Conservation (phyloP, 306 rosid genomes). For the Sesbania bispinosa region DNA sequence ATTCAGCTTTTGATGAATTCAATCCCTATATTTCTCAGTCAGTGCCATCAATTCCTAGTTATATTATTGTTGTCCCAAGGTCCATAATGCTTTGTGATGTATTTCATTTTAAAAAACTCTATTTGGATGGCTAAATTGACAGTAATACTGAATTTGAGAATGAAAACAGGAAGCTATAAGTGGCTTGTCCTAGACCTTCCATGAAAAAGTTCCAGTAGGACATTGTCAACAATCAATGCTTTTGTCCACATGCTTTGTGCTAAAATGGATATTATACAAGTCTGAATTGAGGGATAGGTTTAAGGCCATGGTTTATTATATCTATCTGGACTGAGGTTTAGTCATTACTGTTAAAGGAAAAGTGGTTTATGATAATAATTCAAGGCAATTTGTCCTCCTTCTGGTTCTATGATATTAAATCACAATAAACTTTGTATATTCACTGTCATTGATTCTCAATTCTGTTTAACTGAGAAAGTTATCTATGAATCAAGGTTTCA, state of each 20-base stretch:
- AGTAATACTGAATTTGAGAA: not conserved
- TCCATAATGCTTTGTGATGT: not conserved
- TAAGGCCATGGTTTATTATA: not conserved
- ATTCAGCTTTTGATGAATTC: slow-evolving; percentile 20
- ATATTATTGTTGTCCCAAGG: slow-evolving; percentile 12
- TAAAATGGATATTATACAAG: not conserved
- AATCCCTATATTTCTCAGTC: slow-evolving; percentile 4
- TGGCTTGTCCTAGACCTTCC: not conserved
- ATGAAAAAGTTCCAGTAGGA: slow-evolving; percentile 3
- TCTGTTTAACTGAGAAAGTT: slow-evolving; percentile 13
- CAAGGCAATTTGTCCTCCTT: not conserved
- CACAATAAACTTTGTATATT: not conserved
- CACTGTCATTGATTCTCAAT: not conserved
- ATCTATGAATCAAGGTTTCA: not conserved
- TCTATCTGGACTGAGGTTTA: slow-evolving; percentile 1
- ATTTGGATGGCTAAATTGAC: slow-evolving; percentile 20
- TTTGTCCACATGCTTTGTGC: not conserved
- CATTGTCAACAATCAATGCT: not conserved
- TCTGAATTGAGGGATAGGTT: not conserved
- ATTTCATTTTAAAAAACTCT: slow-evolving; percentile 19
- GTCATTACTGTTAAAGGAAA: not conserved
- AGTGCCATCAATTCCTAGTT: not conserved
- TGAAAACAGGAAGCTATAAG: not conserved
- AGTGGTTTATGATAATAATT: not conserved
- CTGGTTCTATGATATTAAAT: not conserved